Percentiles rank a stretch among this genome's conserved stretches.
Evolutionary conservation across 441 rosid species (phyloP).

Genomic region (Erodium texanum): DNA sequence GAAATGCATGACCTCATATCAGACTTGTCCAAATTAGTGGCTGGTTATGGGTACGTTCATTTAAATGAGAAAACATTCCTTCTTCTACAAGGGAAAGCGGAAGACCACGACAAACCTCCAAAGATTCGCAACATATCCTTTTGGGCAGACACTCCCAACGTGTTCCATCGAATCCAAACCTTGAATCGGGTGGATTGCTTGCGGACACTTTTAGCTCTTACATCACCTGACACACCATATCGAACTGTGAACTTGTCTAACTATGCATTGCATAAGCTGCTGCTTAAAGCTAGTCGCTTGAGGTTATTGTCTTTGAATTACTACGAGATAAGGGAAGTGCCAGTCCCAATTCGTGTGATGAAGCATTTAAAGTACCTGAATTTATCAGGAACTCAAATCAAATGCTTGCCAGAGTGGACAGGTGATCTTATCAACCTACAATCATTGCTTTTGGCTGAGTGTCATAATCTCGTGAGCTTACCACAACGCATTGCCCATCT

Average conservation of each 20-base stretch:
- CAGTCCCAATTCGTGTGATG: neutral
- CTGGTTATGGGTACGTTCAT: neutral
- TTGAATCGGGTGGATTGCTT: neutral
- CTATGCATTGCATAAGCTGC: neutral
- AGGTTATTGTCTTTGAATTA: slow-evolving; percentile 5
- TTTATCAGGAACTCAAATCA: neutral
- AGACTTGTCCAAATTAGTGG: slow-evolving; percentile 6
- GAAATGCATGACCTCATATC: slow-evolving; percentile 12
- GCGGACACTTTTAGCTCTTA: neutral
- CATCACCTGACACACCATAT: neutral
- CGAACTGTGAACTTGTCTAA: neutral
- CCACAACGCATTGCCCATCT: slow-evolving; percentile 4
- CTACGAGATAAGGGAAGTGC: neutral
- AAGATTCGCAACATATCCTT: neutral
- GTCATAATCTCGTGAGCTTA: neutral
- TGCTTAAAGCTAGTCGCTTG: neutral
- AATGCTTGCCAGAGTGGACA: neutral
- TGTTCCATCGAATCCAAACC: neutral
- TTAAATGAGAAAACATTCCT: neutral
- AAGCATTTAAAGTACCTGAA: slow-evolving; percentile 17
- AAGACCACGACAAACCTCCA: too few species aligned
- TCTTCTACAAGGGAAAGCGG: too few species aligned
- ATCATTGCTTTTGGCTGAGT: neutral
- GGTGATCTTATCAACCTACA: slow-evolving; percentile 5
- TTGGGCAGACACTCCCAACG: neutral